Percentiles rank a stretch among this genome's conserved stretches.
Conservation (phyloP, 805 yeast genomes). For the Nakazawaea anatomiae region DNA sequence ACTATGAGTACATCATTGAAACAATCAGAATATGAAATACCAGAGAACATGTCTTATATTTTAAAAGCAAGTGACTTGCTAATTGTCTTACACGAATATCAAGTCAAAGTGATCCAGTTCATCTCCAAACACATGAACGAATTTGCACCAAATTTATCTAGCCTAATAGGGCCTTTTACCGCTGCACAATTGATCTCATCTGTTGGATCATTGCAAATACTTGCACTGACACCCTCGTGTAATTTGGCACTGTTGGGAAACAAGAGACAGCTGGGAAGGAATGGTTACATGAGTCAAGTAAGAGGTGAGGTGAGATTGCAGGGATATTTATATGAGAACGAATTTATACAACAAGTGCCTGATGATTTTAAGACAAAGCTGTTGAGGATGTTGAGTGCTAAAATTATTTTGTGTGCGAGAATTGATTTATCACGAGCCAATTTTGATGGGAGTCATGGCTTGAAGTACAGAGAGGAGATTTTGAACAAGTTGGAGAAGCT, state of each 20-base stretch:
- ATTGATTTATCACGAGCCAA: constrained; percentile 49
- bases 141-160: constrained; percentile 77
- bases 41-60: constrained; percentile 20
- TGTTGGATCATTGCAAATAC: constrained; percentile 60
- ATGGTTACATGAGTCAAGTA: constrained; percentile 27
- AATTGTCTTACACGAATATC: constrained; percentile 35
- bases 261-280: constrained; percentile 29
- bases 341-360: constrained; percentile 53
- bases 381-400: constrained; percentile 73
- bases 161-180: constrained; percentile 63
- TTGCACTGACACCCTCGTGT: constrained; percentile 74
- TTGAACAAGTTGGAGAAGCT: constrained; percentile 60
- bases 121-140: constrained; percentile 49
- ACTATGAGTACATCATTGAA: constrained; percentile 66
- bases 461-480: constrained; percentile 55
- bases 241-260: constrained; percentile 77
- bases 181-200: constrained; percentile 69
- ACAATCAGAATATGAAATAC: constrained; percentile 24
- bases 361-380: constrained; percentile 60
- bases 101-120: constrained; percentile 39
- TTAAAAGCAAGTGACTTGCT: constrained; percentile 41
- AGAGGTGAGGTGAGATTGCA: constrained; percentile 46
- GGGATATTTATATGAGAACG: constrained; percentile 63
- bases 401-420: constrained; percentile 76
- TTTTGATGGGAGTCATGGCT: constrained; percentile 49